Evolutionary conservation across 768 basidiomycete species (phyloP), one percentile per base, ranked within the genome.

Genomic region (Mycena sanguinolenta): DNA sequence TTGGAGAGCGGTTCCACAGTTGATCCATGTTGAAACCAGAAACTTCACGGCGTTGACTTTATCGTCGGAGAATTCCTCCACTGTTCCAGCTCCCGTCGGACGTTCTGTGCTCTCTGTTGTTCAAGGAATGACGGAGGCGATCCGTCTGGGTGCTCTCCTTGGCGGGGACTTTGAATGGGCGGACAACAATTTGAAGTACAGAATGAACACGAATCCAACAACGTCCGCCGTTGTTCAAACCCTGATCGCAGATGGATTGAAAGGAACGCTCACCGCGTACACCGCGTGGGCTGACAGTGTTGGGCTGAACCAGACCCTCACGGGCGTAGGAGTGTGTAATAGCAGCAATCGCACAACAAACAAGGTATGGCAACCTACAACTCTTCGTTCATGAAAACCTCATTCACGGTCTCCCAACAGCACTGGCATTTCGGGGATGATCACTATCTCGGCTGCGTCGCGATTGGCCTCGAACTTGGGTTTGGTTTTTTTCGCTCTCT

Each of bases 401-500:
- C n/a, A n/a, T n/a, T n/a, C n/a, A n/a, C n/a, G n/a, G n/a, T n/a
- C n/a, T n/a, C 32, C 16, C 52, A 54, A 19, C n/a, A 54, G 28
- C 52, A 54, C 10, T 59, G 58, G 58, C 25, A 12, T 2, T 59
- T 59, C 39, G 58, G 39, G 27, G 25, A 59, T 34, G 58, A 44
- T 8, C 42, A 59, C 42, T 44, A 13, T 3, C 58, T 44, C n/a
- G 58, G 58, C 42, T 28, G 42, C 42, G 25, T 42, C 30, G 58
- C 39, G 27, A 59, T 59, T 8, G 25, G 42, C 9, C 30, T 59
- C 27, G 30, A 44, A 27, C 13, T 59, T 5, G 42, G 25, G 39
- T 59, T 59, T n/a, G 39, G 58, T n/a, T 6, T 59, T 30, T 25
- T 59, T 39, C 25, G 58, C 39, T 10, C 25, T 59, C 39, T 59